Evolutionary conservation across 306 rosid species (phyloP).

Genomic region (Pachyrhizus erosus): DNA sequence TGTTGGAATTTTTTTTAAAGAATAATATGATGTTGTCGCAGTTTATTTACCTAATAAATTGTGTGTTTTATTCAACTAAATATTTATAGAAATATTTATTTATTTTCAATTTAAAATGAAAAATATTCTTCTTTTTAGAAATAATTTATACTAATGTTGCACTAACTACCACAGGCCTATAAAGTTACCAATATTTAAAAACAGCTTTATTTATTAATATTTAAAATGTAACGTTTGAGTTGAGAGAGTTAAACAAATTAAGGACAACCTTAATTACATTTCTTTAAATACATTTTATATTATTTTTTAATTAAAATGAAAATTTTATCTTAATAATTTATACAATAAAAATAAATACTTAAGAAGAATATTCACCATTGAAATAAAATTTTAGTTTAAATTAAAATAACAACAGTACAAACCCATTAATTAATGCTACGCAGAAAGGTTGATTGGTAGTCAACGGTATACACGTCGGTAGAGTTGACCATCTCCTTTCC

Average conservation of each 20-base stretch:
- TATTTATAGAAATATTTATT: not conserved
- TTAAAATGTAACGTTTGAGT: not conserved
- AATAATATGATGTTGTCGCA: not conserved
- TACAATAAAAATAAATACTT: too few species aligned
- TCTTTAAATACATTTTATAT: too few species aligned
- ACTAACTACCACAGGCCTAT: not conserved
- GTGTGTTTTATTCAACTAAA: too few species aligned
- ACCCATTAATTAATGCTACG: too few species aligned
- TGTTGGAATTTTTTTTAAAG: not conserved
- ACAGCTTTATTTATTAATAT: not conserved
- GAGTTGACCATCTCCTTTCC: constrained; percentile 34
- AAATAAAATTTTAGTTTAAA: not conserved
- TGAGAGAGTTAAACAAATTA: not conserved
- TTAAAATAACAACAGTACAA: not conserved
- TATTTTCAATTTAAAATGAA: not conserved
- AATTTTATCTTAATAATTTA: too few species aligned
- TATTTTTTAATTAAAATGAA: too few species aligned
- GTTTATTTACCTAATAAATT: not conserved
- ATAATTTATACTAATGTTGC: not conserved
- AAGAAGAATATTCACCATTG: too few species aligned
- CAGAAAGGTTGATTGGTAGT: not conserved
- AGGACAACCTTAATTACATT: too few species aligned
- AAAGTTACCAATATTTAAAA: not conserved
- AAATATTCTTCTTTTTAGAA: too few species aligned
- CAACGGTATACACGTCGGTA: constrained; percentile 24